Evolutionary conservation across 2,329 filamentous ascomycete species (phyloP).

Genomic region (Penicillium vulpinum): DNA sequence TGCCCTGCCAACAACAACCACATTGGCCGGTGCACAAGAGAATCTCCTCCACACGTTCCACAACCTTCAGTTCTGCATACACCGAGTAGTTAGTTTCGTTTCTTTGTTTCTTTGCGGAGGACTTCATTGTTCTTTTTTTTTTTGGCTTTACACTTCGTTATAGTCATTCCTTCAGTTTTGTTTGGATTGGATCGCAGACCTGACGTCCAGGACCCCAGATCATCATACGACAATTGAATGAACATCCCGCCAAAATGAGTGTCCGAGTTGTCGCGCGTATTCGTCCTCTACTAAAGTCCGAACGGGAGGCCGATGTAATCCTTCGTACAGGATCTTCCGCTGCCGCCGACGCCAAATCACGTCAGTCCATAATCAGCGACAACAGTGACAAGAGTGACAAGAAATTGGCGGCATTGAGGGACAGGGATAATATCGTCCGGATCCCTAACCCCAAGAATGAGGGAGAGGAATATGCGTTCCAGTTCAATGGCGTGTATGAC

Average conservation of each 20-base stretch:
- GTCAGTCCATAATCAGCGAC: slow-evolving; percentile 24
- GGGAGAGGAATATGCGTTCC: slow-evolving; percentile 85
- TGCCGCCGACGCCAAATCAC: slow-evolving; percentile 21
- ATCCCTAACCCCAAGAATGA: slow-evolving; percentile 95
- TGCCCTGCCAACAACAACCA: slow-evolving; percentile 25
- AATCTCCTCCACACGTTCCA: slow-evolving; percentile 21
- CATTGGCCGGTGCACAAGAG: slow-evolving; percentile 11
- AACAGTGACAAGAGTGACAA: slow-evolving; percentile 18
- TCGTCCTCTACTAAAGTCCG: slow-evolving; percentile 80
- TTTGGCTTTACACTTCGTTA: slow-evolving; percentile 3
- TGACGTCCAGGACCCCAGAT: neutral
- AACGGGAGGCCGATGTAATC: slow-evolving; percentile 85
- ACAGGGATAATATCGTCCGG: slow-evolving; percentile 68
- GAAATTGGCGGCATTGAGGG: slow-evolving; percentile 42
- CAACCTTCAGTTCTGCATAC: slow-evolving; percentile 18
- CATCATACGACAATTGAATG: slow-evolving; percentile 6
- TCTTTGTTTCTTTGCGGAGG: slow-evolving; percentile 14
- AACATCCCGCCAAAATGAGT: slow-evolving; percentile 36
- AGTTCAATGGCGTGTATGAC: slow-evolving; percentile 92
- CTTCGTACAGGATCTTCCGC: slow-evolving; percentile 63
- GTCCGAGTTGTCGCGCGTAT: slow-evolving; percentile 90
- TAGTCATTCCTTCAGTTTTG: slow-evolving; percentile 8
- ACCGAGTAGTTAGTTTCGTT: slow-evolving; percentile 22
- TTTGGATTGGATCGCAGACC: slow-evolving; percentile 5
- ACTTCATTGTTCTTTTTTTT: slow-evolving; percentile 16